Evolutionary conservation across 352 stramenopile species (phyloP).

Genomic region (Globisporangium canariense): DNA sequence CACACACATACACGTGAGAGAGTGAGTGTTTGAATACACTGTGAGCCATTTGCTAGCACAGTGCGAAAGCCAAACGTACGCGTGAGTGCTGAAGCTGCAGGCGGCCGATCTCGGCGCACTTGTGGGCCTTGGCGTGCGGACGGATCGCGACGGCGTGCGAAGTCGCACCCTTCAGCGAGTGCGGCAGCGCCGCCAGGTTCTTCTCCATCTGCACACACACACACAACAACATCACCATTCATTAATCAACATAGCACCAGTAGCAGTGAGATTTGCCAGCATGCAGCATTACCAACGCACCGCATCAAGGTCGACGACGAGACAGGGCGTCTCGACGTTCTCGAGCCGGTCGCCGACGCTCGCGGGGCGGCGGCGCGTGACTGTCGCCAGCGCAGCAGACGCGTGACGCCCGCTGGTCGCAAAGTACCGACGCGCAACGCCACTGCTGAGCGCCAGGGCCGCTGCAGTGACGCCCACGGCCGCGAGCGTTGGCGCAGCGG

Average conservation of each 20-base stretch:
- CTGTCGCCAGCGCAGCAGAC: neutral
- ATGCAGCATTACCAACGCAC: slow-evolving; percentile 14
- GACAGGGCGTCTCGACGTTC: slow-evolving; percentile 56
- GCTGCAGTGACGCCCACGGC: slow-evolving; percentile 5
- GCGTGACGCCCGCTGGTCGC: neutral
- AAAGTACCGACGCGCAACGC: slow-evolving; percentile 8
- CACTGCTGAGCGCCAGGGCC: slow-evolving; percentile 8
- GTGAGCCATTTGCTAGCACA: neutral
- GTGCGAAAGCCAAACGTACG: slow-evolving; percentile 5
- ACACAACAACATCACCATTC: neutral
- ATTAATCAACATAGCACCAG: neutral
- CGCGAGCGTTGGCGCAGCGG: slow-evolving; percentile 9
- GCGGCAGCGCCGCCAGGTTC: slow-evolving; percentile 42
- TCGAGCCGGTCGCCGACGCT: slow-evolving; percentile 22
- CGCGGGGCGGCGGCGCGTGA: slow-evolving; percentile 23
- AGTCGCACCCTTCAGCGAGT: slow-evolving; percentile 23
- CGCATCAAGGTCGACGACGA: slow-evolving; percentile 62
- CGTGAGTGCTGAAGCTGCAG: slow-evolving; percentile 46
- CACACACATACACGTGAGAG: neutral
- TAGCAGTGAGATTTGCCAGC: neutral
- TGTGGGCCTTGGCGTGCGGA: slow-evolving; percentile 75
- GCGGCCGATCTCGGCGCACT: slow-evolving; percentile 45
- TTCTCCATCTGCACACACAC: slow-evolving; percentile 37
- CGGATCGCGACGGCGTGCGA: slow-evolving; percentile 40
- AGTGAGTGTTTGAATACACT: neutral